phyloP scores from a whole-genome alignment of 441 rosid species.

The Jatropha multifida region DNA sequence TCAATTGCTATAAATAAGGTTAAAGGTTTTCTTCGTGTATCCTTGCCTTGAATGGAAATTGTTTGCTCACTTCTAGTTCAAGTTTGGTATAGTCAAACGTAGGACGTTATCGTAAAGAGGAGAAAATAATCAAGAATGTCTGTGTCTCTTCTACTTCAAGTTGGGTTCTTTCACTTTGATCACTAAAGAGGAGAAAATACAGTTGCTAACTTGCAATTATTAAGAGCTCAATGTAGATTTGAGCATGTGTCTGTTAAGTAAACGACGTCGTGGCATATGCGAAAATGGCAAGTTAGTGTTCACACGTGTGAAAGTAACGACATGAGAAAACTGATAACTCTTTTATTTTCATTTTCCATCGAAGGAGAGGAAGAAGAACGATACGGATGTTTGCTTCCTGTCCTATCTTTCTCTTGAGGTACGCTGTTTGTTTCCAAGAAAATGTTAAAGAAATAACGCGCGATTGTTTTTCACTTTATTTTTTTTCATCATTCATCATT shows the following conservation, averaged over 20 bases:
- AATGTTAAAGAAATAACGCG: background rate
- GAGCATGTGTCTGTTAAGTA: no score
- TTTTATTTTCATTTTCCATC: background rate
- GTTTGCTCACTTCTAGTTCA: slow-evolving; percentile 32
- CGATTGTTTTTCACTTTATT: background rate
- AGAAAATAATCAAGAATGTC: background rate
- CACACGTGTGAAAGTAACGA: background rate
- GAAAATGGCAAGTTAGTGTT: no score
- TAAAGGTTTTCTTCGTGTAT: slow-evolving; percentile 6
- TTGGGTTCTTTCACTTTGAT: no score
- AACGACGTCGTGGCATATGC: no score
- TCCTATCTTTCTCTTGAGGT: slow-evolving; percentile 32
- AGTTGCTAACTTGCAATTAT: no score
- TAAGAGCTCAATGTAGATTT: no score
- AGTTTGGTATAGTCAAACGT: slow-evolving; percentile 29
- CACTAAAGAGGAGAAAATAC: no score
- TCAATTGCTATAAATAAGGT: background rate
- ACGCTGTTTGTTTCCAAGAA: slow-evolving; percentile 20
- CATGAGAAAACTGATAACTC: no score
- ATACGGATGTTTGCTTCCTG: slow-evolving; percentile 34
- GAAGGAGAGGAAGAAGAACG: background rate
- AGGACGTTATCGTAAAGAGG: background rate
- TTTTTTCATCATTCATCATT: background rate
- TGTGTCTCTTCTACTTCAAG: no score
- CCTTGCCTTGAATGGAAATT: slow-evolving; percentile 12